phyloP scores from a whole-genome alignment of 1,139 yeast genomes.

The Yamadazyma sp. region DNA sequence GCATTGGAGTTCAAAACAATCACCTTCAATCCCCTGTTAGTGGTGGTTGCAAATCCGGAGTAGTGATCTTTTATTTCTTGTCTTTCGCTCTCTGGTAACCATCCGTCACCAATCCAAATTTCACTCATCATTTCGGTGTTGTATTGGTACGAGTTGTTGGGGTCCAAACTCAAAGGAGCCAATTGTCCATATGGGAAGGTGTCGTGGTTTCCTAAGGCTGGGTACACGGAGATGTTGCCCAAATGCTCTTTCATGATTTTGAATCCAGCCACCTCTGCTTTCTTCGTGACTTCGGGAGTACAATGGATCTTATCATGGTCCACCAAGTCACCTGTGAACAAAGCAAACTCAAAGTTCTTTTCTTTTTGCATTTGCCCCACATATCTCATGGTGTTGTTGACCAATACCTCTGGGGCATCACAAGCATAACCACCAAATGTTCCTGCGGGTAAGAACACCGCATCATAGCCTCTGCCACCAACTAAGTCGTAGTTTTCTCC shows the following conservation, averaged over 20 bases:
- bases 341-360: constrained; percentile 52
- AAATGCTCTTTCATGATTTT: constrained; percentile 55
- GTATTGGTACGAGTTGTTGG: constrained; percentile 53
- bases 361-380: constrained; percentile 29
- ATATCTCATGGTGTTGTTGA: constrained; percentile 54
- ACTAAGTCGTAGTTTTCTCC: constrained; percentile 44
- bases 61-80: constrained; percentile 41
- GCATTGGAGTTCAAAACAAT: constrained; percentile 66
- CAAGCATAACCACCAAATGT: constrained; percentile 63
- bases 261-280: constrained; percentile 53
- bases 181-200: constrained; percentile 76
- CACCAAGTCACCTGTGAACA: constrained; percentile 71
- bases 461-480: constrained; percentile 36
- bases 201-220: constrained; percentile 72
- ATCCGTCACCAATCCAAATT: constrained; percentile 48
- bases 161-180: constrained; percentile 45
- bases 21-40: constrained; percentile 57
- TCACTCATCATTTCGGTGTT: constrained; percentile 61
- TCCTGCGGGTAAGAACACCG: constrained; percentile 54
- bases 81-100: constrained; percentile 30
- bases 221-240: constrained; percentile 55
- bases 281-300: constrained; percentile 47
- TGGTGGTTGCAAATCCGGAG: constrained; percentile 60
- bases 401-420: constrained; percentile 61
- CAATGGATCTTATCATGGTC: constrained; percentile 55